phyloP scores from a whole-genome alignment of 768 basidiomycete genomes.

The Pleurotus salmoneostramineus region DNA sequence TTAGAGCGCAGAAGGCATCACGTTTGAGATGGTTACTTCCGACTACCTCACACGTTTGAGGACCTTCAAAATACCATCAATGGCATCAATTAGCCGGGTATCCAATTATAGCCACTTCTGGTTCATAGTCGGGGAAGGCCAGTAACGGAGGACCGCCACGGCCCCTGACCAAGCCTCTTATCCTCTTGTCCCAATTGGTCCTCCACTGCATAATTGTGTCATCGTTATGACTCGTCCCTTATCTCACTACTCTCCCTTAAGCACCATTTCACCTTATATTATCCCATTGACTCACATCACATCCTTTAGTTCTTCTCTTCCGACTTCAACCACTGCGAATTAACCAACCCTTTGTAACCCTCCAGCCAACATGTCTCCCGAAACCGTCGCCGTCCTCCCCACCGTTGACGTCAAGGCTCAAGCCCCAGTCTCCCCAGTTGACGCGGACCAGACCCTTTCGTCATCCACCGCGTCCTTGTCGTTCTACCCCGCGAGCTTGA shows the following conservation, averaged over 20 bases:
- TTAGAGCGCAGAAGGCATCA: conserved; percentile 1
- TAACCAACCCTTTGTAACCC: neutral
- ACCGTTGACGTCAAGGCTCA: neutral
- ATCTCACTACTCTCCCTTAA: neutral
- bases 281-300: conserved; percentile 4
- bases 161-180: conserved; percentile 5
- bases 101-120: conserved; percentile 5
- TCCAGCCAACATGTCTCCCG: neutral
- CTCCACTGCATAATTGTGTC: conserved; percentile 5
- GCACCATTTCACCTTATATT: conserved; percentile 1
- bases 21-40: neutral
- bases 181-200: conserved; percentile 6
- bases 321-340: neutral
- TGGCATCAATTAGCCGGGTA: conserved; percentile 1
- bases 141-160: conserved; percentile 6
- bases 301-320: neutral
- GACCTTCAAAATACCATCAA: conserved; percentile 7
- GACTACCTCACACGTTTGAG: conserved; percentile 7
- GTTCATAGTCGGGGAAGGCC: conserved; percentile 2
- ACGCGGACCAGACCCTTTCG: conserved; percentile 5
- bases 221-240: conserved; percentile 7
- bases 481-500: conserved; percentile 7
- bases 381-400: neutral
- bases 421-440: neutral
- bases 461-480: conserved; percentile 2